Conservation (phyloP, 2,329 filamentous ascomycete species). For the Trichoderma hamatum region DNA sequence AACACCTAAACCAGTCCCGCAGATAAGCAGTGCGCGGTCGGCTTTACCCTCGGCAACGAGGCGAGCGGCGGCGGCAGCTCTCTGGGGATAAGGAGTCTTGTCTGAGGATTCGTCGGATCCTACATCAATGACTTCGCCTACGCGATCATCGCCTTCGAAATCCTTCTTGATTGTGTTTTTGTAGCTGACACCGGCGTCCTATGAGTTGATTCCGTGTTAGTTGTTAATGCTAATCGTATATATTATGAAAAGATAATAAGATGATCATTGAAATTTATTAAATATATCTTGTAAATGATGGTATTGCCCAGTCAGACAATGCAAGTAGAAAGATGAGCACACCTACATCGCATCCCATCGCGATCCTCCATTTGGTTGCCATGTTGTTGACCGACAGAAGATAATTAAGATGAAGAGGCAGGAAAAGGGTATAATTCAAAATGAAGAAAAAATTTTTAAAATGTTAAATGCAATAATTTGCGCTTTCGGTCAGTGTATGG, state of each 20-base stretch:
- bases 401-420: not conserved
- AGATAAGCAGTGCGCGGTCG: conserved; percentile 80
- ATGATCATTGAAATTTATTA: no score
- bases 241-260: not conserved
- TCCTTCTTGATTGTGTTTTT: conserved; percentile 77
- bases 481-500: not conserved
- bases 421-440: not conserved
- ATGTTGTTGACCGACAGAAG: conserved; percentile 38
- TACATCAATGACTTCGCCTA: conserved; percentile 72
- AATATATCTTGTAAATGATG: not conserved
- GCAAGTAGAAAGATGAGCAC: not conserved
- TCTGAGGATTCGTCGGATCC: conserved; percentile 68
- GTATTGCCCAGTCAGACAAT: not conserved
- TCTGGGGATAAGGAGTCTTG: conserved; percentile 81
- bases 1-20: conserved; percentile 83
- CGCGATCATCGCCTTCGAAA: conserved; percentile 67
- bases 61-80: conserved; percentile 71
- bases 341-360: conserved; percentile 58
- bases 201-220: conserved; percentile 30
- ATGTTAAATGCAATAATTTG: no score
- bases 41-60: conserved; percentile 65
- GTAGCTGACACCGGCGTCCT: conserved; percentile 76
- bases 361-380: conserved; percentile 56
- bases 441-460: not conserved
- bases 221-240: not conserved